Conservation (phyloP, 176 grass and related monocot species). For the Ananas comosus region DNA sequence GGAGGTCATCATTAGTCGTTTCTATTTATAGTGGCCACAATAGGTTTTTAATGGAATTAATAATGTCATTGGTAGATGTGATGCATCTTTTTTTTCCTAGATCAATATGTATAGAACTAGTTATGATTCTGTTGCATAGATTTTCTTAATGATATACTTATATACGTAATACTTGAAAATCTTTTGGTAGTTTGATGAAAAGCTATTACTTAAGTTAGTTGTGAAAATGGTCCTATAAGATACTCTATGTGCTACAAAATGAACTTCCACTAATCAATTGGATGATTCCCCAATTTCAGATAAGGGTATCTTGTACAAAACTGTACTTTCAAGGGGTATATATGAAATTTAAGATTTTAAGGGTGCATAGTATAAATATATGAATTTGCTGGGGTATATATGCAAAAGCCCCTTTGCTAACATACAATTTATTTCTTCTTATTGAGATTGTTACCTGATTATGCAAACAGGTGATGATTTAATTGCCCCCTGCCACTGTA, state of each 20-base stretch:
- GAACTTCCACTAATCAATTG: too few species aligned
- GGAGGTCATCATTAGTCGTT: conserved; percentile 50
- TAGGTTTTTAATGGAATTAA: conserved; percentile 3
- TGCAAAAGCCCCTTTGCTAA: conserved; percentile 1
- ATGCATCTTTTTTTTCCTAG: not conserved
- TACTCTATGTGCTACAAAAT: too few species aligned
- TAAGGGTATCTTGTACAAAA: too few species aligned
- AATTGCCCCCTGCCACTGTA: conserved; percentile 85
- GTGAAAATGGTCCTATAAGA: too few species aligned
- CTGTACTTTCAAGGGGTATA: too few species aligned
- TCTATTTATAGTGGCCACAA: conserved; percentile 11
- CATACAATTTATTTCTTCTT: not conserved
- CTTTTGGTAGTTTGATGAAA: too few species aligned
- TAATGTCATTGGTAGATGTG: not conserved
- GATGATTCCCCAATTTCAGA: too few species aligned
- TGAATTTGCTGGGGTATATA: not conserved
- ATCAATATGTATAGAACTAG: not conserved
- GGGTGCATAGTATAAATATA: not conserved
- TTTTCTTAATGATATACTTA: too few species aligned
- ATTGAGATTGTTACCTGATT: not conserved
- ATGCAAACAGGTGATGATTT: conserved; percentile 58
- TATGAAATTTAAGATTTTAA: too few species aligned
- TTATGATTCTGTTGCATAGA: too few species aligned
- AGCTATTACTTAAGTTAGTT: too few species aligned
- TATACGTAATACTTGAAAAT: too few species aligned